Evolutionary conservation across 345 rosid genomes (phyloP).

Genomic region (Geranium brycei): DNA sequence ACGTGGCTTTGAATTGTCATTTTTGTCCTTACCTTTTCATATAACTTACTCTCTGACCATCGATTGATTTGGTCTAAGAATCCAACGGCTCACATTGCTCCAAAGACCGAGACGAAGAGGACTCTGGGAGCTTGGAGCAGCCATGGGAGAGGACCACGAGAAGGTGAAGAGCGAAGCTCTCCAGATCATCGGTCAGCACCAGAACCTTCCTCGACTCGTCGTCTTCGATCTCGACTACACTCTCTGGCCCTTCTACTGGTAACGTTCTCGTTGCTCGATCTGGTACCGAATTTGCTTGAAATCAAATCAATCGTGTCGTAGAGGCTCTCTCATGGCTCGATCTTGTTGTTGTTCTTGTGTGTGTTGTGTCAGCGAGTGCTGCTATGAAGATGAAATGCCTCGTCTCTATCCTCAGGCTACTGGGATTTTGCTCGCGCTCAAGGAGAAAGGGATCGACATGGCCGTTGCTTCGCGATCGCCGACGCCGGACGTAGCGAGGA

Average conservation of each 20-base stretch:
- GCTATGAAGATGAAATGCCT: constrained; percentile 40
- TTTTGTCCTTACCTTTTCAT: too few species aligned
- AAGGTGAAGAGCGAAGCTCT: constrained; percentile 28
- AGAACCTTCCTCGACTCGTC: constrained; percentile 32
- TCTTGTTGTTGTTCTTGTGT: background rate
- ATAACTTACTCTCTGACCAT: too few species aligned
- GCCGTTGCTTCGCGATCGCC: constrained; percentile 85
- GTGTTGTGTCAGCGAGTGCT: constrained; percentile 1
- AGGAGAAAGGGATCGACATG: constrained; percentile 58
- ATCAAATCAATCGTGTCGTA: background rate
- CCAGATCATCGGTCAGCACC: constrained; percentile 25
- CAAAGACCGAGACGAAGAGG: background rate
- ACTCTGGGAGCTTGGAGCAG: background rate
- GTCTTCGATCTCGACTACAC: constrained; percentile 54
- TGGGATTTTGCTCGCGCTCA: constrained; percentile 49
- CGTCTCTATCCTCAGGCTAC: constrained; percentile 65
- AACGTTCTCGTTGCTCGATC: background rate
- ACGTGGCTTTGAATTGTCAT: background rate
- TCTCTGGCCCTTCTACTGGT: constrained; percentile 62
- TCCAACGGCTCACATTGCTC: background rate
- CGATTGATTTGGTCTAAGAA: background rate
- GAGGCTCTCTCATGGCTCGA: background rate
- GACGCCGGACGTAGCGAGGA: constrained; percentile 50
- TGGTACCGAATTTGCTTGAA: background rate
- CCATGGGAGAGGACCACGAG: constrained; percentile 14